Base-by-base conservation (phyloP, 202 grass and related monocot species). In the Dendrocalamus latiflorus region DNA sequence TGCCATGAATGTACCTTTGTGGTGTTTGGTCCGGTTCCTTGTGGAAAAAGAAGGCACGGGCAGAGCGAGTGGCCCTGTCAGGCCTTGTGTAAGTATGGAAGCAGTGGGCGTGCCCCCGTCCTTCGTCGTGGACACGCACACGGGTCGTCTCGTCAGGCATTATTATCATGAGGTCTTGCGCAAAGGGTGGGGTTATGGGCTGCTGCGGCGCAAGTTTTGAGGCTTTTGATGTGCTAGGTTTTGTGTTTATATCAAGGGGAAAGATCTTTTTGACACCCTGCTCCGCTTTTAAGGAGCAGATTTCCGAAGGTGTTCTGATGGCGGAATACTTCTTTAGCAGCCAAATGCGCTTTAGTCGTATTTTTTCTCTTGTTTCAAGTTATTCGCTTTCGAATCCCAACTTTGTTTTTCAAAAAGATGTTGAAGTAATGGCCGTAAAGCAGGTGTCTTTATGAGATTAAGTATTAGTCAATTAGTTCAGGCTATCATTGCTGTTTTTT, bases 251-350 rank as follows among this genome's bases (percentile, higher is more conserved):
- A 11, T 11, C 16, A 5, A 26, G 44, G 14, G 24, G 65, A 7
- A 20, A 20, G 3, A 60, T 56, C 41, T 76, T 62, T 43, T 65
- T 57, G 56, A 82, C 63, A 1, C 47, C 3, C 64, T 68, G 78
- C 41, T 77, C 41, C 22, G 66, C 88, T 89, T 89, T 89, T 6
- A 45, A 83, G 83, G 39, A n/a, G 66, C 83, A 78, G 57, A 74
- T 82, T 82, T 82, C 49, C 50, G 57, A 72, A 68, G 67, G 18
- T 59, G 25, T 18, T 56, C 83, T 66, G 57, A n/a, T 72, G 56
- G 9, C 34, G 37, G 51, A 47, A 50, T 41, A 58, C n/a, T 81
- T 65, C 65, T 85, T 72, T 66, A 44, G 36, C 20, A 54, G 16
- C 50, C 30, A 42, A 21, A 14, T 51, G 62, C 21, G 51, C 70